These are phyloP conservation scores for Saccharomyces paradoxus DNA, from an alignment of 805 yeast genomes.

Conservation along the genomic window DNA sequence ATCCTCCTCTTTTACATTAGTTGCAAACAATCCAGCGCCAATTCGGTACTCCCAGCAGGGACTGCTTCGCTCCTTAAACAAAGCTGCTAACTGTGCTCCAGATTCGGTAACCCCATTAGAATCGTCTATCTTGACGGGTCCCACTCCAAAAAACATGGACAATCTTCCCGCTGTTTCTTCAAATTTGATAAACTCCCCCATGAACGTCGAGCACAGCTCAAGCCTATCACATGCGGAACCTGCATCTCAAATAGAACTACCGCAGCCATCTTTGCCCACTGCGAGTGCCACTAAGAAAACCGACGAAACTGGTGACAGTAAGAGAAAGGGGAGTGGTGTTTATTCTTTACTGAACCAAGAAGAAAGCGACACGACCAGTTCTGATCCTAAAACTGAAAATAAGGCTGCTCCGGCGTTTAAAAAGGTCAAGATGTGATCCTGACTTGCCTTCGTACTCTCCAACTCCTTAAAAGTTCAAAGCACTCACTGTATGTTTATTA, in stretches of 20 bases:
- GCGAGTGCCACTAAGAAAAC: neutral
- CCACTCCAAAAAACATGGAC: neutral
- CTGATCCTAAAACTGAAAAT: neutral
- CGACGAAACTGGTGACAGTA: neutral
- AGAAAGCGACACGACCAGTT: neutral
- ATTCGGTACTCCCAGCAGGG: neutral
- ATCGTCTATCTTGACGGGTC: neutral
- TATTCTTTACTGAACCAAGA: slow-evolving; percentile 14
- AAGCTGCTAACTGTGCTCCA: neutral
- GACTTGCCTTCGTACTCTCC: neutral
- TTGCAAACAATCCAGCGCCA: neutral
- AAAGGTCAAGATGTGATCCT: neutral
- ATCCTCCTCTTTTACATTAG: neutral
- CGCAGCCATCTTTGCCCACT: neutral
- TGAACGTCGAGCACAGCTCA: neutral
- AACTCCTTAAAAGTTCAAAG: neutral
- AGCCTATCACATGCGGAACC: neutral
- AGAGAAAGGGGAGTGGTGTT: slow-evolving; percentile 10
- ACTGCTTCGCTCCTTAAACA: neutral
- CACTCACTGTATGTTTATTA: neutral
- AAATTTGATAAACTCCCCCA: neutral
- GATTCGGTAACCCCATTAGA: neutral
- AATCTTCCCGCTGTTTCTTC: neutral
- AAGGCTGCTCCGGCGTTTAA: neutral
- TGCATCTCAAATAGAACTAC: neutral